Percentiles rank a stretch among this genome's conserved stretches.
Conservation (phyloP, 306 rosid species). For the Gleditsia sinensis region DNA sequence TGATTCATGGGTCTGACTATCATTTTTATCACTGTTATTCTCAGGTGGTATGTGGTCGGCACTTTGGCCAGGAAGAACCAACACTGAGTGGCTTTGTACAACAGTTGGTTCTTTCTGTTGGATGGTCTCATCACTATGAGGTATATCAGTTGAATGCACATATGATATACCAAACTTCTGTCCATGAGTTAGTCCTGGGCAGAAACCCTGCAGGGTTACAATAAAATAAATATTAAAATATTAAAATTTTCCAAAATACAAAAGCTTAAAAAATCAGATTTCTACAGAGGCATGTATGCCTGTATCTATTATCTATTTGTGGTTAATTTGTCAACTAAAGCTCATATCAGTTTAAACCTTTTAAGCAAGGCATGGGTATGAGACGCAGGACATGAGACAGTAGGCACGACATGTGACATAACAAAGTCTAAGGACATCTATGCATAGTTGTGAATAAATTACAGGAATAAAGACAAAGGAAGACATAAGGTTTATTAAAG, state of each 20-base stretch:
- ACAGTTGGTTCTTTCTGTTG: constrained; percentile 45
- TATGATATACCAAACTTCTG: constrained; percentile 72
- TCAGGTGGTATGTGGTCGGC: constrained; percentile 39
- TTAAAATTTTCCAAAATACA: neutral
- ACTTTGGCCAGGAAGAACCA: constrained; percentile 48
- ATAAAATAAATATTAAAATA: constrained; percentile 17
- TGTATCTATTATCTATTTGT: neutral
- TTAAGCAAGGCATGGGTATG: constrained; percentile 18
- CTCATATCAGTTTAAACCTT: constrained; percentile 1
- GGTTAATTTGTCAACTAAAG: neutral
- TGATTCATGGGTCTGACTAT: constrained; percentile 37
- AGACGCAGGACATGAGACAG: neutral
- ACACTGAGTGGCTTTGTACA: constrained; percentile 50
- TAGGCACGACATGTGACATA: neutral
- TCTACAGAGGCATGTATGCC: no score
- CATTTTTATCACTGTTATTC: constrained; percentile 32
- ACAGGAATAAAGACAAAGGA: neutral
- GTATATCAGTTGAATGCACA: constrained; percentile 38
- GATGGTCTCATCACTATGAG: constrained; percentile 40
- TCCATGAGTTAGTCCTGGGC: constrained; percentile 83
- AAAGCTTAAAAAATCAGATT: neutral
- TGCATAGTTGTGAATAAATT: neutral
- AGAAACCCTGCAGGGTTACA: constrained; percentile 69
- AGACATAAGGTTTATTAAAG: neutral
- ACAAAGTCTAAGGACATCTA: neutral